These are phyloP conservation scores for Musa balbisiana DNA, from an alignment of 202 grass and related monocot species.

Conservation along the genomic window DNA sequence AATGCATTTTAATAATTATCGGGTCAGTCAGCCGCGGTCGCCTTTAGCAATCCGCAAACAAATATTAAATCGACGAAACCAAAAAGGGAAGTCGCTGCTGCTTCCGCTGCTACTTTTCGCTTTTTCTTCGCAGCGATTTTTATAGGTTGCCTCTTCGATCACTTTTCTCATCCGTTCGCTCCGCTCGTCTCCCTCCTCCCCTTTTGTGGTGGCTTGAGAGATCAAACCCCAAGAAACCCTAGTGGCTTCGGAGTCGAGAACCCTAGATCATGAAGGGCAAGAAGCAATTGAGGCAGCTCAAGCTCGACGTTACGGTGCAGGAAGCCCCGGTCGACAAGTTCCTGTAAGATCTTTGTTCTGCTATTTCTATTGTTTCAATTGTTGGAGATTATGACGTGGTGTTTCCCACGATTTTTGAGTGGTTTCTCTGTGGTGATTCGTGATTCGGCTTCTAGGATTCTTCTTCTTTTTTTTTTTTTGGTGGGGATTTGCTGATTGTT, in stretches of 20 bases:
- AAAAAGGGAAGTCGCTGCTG: too few species aligned
- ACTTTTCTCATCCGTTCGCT: not conserved
- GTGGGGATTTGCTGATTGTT: not conserved
- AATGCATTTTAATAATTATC: too few species aligned
- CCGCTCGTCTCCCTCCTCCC: slow-evolving; percentile 4
- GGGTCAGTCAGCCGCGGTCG: too few species aligned
- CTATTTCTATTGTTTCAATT: not conserved
- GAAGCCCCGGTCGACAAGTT: slow-evolving; percentile 74
- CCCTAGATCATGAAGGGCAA: slow-evolving; percentile 63
- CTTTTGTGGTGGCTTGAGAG: not conserved
- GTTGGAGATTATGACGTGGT: not conserved
- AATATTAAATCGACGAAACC: too few species aligned
- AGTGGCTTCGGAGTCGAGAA: not conserved
- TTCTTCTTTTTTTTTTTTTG: not conserved
- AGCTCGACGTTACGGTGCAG: slow-evolving; percentile 57
- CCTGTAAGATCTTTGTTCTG: slow-evolving; percentile 36
- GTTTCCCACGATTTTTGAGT: not conserved
- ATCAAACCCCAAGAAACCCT: slow-evolving; percentile 9
- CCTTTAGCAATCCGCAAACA: too few species aligned
- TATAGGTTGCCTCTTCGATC: not conserved
- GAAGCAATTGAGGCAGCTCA: slow-evolving; percentile 54
- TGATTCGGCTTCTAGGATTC: not conserved
- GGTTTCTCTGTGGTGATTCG: not conserved
- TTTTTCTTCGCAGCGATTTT: too few species aligned
- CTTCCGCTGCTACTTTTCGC: too few species aligned